Conservation (phyloP, 139 green algal species). For the Coelastrella sp. region DNA sequence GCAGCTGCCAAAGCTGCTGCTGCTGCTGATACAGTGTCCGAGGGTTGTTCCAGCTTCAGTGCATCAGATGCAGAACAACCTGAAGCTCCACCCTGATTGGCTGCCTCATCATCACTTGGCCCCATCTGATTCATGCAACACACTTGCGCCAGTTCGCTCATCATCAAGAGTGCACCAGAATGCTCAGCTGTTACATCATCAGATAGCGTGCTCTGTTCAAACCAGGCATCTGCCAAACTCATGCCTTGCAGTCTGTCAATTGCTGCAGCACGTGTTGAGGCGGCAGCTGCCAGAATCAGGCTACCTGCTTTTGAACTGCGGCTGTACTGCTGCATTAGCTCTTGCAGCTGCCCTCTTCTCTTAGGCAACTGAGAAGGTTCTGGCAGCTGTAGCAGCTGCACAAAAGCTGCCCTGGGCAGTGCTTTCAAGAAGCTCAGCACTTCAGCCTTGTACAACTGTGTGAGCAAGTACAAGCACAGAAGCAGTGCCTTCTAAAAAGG, state of each 20-base stretch:
- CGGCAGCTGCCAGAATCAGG: background rate
- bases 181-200: background rate
- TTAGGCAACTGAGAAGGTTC: background rate
- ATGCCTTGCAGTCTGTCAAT: conserved; percentile 10
- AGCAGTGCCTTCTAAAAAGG: background rate
- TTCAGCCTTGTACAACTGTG: conserved; percentile 18
- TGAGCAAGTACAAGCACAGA: background rate
- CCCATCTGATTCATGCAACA: background rate
- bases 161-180: background rate
- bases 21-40: too few relatives aligned
- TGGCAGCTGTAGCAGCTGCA: conserved; percentile 17
- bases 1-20: background rate
- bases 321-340: background rate
- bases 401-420: background rate
- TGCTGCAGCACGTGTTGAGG: background rate
- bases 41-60: too few relatives aligned
- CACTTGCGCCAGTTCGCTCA: conserved; percentile 9
- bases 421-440: conserved; percentile 4
- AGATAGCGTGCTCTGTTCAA: background rate
- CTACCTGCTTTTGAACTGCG: background rate
- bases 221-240: background rate
- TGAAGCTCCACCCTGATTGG: too few relatives aligned
- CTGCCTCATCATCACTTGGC: background rate
- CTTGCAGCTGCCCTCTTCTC: background rate
- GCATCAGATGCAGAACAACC: too few relatives aligned